Base-by-base conservation (phyloP, 345 rosid species). In the Murraya paniculata region DNA sequence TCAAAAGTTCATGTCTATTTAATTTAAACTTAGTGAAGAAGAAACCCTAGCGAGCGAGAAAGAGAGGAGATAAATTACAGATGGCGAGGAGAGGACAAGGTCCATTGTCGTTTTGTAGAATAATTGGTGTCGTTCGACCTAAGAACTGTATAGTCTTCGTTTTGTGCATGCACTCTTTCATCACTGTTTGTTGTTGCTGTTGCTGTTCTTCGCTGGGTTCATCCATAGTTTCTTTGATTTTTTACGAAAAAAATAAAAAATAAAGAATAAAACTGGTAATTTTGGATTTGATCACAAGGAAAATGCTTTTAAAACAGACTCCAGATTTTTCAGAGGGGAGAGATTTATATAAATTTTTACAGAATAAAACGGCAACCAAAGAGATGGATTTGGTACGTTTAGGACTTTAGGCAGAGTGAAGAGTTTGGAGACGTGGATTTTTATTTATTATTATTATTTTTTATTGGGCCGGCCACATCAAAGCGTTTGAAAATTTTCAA, bases 71-170 rank as follows among this genome's bases (percentile, higher is more conserved):
- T 55, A 35, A 50, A 74, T 80, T 90, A 95, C 99, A 96, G 81
- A 96, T 96, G 80, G 99, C 99, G 45, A 96, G 92, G 48, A 94
- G 88, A 83, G 99, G 99, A 77, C 99, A 96, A 65, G 99, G 98
- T 76, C 99, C 99, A 84, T 96, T 96, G 84, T 94, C 98, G 86
- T 94, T 96, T 77, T 96, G 98, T 78, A 96, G 98, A 75, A 96
- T 77, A 82, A 96, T 88, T 21, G 98, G 98, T 62, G 97, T 94
- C 62, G 88, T 84, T 67, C 98, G 89, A 31, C 98, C 98, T 38
- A 92, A 83, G 84, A 96, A 94, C 85, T 90, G 92, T 71, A 96
- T 86, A 77, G 88, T 84, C 85, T 96, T 96, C 50, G 97, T 90
- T 86, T 86, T 92, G 82, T 96, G 85, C 60, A 87, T 56, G 78